Percentiles rank a stretch among this genome's conserved stretches.
phyloP scores from a whole-genome alignment of 768 basidiomycete species.

The Rickenella mellea region DNA sequence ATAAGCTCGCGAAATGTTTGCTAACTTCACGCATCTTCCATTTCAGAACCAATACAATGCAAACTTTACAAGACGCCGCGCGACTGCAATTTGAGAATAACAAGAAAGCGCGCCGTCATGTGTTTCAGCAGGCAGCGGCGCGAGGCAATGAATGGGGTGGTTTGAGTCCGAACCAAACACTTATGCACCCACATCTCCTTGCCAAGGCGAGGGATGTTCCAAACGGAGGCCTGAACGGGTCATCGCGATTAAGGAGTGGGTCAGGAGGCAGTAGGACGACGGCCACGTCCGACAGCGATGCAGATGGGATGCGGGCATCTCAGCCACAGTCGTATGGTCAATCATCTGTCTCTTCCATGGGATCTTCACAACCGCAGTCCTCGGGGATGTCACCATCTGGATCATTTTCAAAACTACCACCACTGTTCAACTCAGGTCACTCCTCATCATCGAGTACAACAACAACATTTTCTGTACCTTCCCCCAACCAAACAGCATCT shows the following conservation, averaged over 20 bases:
- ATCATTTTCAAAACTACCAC: slow-evolving; percentile 56
- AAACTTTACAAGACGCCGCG: slow-evolving; percentile 74
- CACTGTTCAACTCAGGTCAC: slow-evolving; percentile 24
- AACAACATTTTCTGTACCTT: slow-evolving; percentile 26
- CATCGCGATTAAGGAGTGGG: slow-evolving; percentile 64
- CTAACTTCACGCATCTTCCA: slow-evolving; percentile 2
- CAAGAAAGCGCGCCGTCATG: slow-evolving; percentile 61
- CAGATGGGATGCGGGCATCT: slow-evolving; percentile 34
- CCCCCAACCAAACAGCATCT: too few species aligned
- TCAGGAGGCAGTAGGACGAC: slow-evolving; percentile 77
- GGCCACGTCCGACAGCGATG: slow-evolving; percentile 62
- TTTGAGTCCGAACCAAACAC: slow-evolving; percentile 22
- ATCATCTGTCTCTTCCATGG: slow-evolving; percentile 29
- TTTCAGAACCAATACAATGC: slow-evolving; percentile 49
- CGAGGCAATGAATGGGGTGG: slow-evolving; percentile 55
- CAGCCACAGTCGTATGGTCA: slow-evolving; percentile 33
- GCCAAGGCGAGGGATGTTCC: slow-evolving; percentile 32
- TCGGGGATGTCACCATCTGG: slow-evolving; percentile 28
- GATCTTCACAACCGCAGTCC: slow-evolving; percentile 21
- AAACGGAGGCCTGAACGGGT: slow-evolving; percentile 17
- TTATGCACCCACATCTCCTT: slow-evolving; percentile 37
- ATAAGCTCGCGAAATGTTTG: slow-evolving; percentile 1
- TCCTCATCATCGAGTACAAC: slow-evolving; percentile 24
- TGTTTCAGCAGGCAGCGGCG: slow-evolving; percentile 66
- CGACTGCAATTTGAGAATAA: slow-evolving; percentile 71